Base-by-base conservation (phyloP, 31 red algal species). In the Bonnemaisonia californica region DNA sequence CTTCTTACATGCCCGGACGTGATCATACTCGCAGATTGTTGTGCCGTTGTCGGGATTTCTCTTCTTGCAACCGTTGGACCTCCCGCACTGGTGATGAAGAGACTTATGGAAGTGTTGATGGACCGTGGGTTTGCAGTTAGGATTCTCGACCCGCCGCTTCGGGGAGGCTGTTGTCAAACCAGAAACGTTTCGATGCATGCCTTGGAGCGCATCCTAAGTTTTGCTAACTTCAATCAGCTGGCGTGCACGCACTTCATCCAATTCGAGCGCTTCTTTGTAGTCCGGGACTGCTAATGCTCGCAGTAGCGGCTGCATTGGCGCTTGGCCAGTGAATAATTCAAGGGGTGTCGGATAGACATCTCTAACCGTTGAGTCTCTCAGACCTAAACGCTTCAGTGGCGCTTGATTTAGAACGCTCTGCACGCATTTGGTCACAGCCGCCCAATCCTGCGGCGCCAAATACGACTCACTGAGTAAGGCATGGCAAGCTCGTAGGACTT, bases 371-470 rank as follows among this genome's bases (percentile, higher is more conserved):
- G 40, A 31, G 23, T 28, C 27, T 23, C 67, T 26, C 18, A 19
- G 2, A 34, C 74, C 39, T 12, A 80, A 57, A 18, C 76, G 33
- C 18, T 66, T 54, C 31, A 77, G 30, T 26, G 72, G 84, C 5
- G 74, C 57, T 24, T 87, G 74, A 22, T 87, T 87, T 18, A 89
- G 38, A n/a, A 74, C 45, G 32, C 39, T 80, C 56, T 89, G 85
- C 18, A 89, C 56, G 65, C 76, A 74, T 29, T 81, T 76, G 19
- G 38, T 65, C 0, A 89, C 85, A 7, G 57, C 45, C 19, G 45
- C 9, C 45, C 45, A 51, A 16, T 51, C 45, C 16, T 51, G 45
- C 16, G 45, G 45, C 9, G 45, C 45, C 16, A 51, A 16, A 11
- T 16, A 16, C 45, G 9, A 51, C 45, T 51, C 45, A 51, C 45